A percentile compares a stretch with the other conserved stretches of the same genome.
Evolutionary conservation across 73 alveolate species (phyloP).

Genomic region (Chromera velia): DNA sequence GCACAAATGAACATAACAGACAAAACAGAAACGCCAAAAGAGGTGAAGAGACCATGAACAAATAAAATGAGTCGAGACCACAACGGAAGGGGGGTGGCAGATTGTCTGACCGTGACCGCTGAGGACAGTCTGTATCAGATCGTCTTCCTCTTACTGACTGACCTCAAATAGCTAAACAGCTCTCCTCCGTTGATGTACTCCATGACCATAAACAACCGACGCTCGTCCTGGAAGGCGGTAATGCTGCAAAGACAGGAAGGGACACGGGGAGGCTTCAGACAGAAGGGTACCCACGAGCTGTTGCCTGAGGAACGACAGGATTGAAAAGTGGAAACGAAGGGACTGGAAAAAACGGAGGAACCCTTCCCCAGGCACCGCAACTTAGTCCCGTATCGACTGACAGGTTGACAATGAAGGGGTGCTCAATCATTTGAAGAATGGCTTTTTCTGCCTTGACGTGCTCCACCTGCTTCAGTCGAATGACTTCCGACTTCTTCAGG

Average conservation of each 20-base stretch:
- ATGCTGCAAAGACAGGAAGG: too few relatives aligned
- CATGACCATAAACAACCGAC: conserved; percentile 38
- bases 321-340: too few relatives aligned
- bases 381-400: too few relatives aligned
- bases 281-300: too few relatives aligned
- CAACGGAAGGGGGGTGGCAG: background rate
- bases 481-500: conserved; percentile 49
- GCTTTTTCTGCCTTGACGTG: conserved; percentile 54
- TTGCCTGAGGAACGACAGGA: too few relatives aligned
- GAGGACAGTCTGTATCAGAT: background rate
- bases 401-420: conserved; percentile 53
- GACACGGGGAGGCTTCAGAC: too few relatives aligned
- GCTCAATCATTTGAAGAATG: conserved; percentile 46
- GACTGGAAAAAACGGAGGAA: too few relatives aligned
- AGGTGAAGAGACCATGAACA: background rate
- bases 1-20: background rate
- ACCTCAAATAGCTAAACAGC: conserved; percentile 37
- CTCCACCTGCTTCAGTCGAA: conserved; percentile 53
- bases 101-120: background rate
- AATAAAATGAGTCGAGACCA: background rate
- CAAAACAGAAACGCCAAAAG: background rate
- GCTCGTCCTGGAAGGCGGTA: conserved; percentile 16
- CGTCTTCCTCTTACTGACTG: background rate
- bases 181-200: conserved; percentile 51
- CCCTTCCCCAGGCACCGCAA: too few relatives aligned